Evolutionary conservation across 73 alveolate species (phyloP), one percentile per base, ranked within the genome.

Genomic region (Paramecium primaurelia): DNA sequence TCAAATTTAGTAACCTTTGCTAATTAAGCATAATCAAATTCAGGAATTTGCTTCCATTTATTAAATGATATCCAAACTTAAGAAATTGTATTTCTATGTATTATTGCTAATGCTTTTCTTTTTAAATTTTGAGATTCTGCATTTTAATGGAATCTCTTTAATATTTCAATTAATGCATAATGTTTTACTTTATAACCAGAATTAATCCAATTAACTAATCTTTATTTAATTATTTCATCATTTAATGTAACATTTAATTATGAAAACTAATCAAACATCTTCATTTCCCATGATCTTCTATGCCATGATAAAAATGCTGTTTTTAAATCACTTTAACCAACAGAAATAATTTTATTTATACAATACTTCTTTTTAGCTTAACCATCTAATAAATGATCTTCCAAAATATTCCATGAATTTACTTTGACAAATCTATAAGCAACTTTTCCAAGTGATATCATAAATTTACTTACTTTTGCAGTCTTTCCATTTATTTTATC

Each of bases 81-180:
- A n/a, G 64, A 34, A 3, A 49, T 32, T 34, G 91, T 80, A 73
- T 73, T 73, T 44, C 59, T 73, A 37, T 73, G 14, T 36, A 73
- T 34, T n/a, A 73, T 32, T 8, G 87, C 47, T 73, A 73, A 44
- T 12, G 60, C 58, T 37, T 73, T 73, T 5, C 38, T 73, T 18
- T n/a, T 73, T 73, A 40, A 37, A 73, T 73, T 73, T 18, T 73
- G 3, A 30, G 30, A 14, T 80, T 22, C 7, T n/a, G 58, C 47
- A 45, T 44, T 80, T 45, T 49, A 9, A 28, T 80, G 42, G 11
- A 42, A 40, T 44, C 91, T 80, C 38, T 42, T 80, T 8, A 40
- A 25, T 6, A 80, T 80, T 36, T 80, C 91, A 22, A 22, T 80
- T 26, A 80, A 75, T 22, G 88, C 88, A 75, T 75, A 75, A 75